Evolutionary conservation across 2,329 filamentous ascomycete species (phyloP).

Genomic region (Cercospora canescens): DNA sequence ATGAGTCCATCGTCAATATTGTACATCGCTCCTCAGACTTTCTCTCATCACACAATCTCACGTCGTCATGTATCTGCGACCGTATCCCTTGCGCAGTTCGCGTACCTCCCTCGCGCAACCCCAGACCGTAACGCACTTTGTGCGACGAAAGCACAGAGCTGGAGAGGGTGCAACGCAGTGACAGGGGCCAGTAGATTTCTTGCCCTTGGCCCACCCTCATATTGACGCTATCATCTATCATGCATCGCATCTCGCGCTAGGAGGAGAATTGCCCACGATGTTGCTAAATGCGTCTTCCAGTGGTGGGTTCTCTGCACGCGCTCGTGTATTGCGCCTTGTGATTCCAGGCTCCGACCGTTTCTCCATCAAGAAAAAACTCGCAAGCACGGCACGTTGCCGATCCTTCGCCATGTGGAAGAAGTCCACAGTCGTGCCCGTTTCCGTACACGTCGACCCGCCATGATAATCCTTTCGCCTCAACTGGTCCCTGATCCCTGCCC

Average conservation of each 20-base stretch:
- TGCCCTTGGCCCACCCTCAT: slow-evolving; percentile 3
- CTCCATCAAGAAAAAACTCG: background rate
- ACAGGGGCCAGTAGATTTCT: slow-evolving; percentile 12
- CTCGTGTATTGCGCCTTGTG: slow-evolving; percentile 5
- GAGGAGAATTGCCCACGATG: slow-evolving; percentile 8
- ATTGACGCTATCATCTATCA: slow-evolving; percentile 12
- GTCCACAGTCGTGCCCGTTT: background rate
- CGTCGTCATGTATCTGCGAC: background rate
- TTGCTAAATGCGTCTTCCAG: slow-evolving; percentile 11
- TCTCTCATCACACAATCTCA: too few relatives aligned
- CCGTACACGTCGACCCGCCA: background rate
- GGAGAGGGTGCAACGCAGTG: background rate
- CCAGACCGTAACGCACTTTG: background rate
- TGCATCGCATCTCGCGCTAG: slow-evolving; percentile 18
- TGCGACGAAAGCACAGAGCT: background rate
- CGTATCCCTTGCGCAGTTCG: background rate
- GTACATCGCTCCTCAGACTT: background rate
- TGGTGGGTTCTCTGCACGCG: slow-evolving; percentile 9
- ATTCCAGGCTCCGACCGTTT: background rate
- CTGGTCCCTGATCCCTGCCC: background rate
- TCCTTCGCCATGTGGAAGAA: slow-evolving; percentile 6
- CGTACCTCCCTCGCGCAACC: background rate
- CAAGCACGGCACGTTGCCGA: background rate
- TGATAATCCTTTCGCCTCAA: background rate
- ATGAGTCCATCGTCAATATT: background rate